Percentiles rank a stretch among this genome's conserved stretches.
phyloP scores from a whole-genome alignment of 495 filamentous ascomycete genomes.

The Pyrenopolyporus hunteri region DNA sequence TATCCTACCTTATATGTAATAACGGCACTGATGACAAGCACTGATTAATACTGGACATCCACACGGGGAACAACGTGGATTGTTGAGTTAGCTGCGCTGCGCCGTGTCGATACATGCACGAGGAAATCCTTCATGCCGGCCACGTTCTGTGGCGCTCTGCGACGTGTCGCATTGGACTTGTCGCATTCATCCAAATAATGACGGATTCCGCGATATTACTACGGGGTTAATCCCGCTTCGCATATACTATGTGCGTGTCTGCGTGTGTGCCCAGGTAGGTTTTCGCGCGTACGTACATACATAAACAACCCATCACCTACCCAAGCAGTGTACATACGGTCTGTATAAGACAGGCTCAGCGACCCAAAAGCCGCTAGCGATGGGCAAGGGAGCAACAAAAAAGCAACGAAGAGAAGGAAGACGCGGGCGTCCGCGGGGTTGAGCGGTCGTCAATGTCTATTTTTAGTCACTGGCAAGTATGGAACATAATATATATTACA shows the following conservation, averaged over 20 bases:
- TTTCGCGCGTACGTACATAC: too few relatives aligned
- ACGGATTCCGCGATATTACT: slow-evolving; percentile 33
- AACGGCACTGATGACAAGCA: too few relatives aligned
- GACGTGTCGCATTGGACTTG: slow-evolving; percentile 25
- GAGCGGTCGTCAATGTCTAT: slow-evolving; percentile 27
- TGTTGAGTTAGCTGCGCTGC: slow-evolving; percentile 16
- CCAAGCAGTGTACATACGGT: too few relatives aligned
- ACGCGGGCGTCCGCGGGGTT: slow-evolving; percentile 28
- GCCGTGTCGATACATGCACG: slow-evolving; percentile 28
- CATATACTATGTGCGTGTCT: slow-evolving; percentile 8
- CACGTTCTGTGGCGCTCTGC: slow-evolving; percentile 33
- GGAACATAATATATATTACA: slow-evolving; percentile 29
- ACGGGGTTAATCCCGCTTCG: slow-evolving; percentile 25
- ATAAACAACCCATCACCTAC: too few relatives aligned
- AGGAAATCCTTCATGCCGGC: slow-evolving; percentile 33
- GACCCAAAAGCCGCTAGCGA: too few relatives aligned
- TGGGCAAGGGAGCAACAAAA: not conserved
- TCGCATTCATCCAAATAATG: slow-evolving; percentile 36
- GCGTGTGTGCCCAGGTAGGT: not conserved
- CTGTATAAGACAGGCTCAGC: slow-evolving; percentile 21
- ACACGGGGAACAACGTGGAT: slow-evolving; percentile 1
- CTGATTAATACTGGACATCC: slow-evolving; percentile 5
- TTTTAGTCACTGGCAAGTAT: slow-evolving; percentile 30
- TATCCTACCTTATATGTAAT: too few relatives aligned
- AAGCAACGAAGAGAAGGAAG: not conserved